Evolutionary conservation across 1,284 basidiomycete species (phyloP).

Genomic region (Ustilago crameri): DNA sequence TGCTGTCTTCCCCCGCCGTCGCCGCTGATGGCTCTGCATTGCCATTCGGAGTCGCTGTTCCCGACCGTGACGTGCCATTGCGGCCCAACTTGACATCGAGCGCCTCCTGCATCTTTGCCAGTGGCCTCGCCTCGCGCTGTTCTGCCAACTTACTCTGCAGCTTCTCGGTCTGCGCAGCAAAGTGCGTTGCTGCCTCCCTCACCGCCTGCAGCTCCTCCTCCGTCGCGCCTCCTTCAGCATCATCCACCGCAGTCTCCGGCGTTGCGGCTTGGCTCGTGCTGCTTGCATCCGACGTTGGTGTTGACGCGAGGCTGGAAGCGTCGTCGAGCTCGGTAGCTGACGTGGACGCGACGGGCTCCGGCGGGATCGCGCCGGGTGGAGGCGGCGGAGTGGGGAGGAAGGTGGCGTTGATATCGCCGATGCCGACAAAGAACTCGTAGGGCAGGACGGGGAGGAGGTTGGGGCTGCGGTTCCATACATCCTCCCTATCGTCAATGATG

Average conservation of each 20-base stretch:
- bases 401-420: conserved; percentile 95
- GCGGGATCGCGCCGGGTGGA: conserved; percentile 27
- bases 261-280: conserved; percentile 6
- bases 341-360: conserved; percentile 10
- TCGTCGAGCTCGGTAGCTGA: conserved; percentile 22
- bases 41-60: conserved; percentile 25
- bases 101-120: conserved; percentile 84
- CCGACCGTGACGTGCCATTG: conserved; percentile 32
- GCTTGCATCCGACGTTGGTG: conserved; percentile 21
- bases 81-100: conserved; percentile 73
- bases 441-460: conserved; percentile 96
- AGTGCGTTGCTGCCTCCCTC: conserved; percentile 27
- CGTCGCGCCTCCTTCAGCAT: conserved; percentile 15
- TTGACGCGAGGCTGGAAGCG: conserved; percentile 3
- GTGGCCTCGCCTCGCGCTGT: conserved; percentile 83
- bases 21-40: conserved; percentile 1
- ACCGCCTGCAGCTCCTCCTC: conserved; percentile 25
- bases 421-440: conserved; percentile 98
- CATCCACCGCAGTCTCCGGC: conserved; percentile 11
- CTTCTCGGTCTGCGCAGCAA: conserved; percentile 38
- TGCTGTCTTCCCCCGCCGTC: too few relatives aligned
- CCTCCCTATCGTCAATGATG: conserved; percentile 96
- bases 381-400: conserved; percentile 79
- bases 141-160: conserved; percentile 74
- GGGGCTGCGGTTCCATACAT: conserved; percentile 94